Base-by-base conservation (phyloP, 2,329 filamentous ascomycete species). In the Colletotrichum graminicola region DNA sequence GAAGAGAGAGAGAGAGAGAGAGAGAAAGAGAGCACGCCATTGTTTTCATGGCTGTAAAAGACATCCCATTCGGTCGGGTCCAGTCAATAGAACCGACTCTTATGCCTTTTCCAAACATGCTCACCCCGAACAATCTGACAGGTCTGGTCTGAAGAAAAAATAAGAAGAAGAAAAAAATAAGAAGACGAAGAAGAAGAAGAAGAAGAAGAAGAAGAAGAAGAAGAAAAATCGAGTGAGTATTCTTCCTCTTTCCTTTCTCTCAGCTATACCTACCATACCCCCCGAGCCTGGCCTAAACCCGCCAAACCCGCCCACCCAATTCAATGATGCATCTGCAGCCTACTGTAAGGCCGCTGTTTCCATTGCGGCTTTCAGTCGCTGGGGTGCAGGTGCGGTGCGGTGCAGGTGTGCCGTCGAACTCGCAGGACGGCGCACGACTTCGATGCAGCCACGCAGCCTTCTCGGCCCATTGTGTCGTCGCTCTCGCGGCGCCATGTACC, bases 321-420 rank as follows among this genome's bases (percentile, higher is more conserved):
- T 47, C 63, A 71, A 64, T 52, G 68, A 68, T 71, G 68, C 62
- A 69, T 66, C 52, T 60, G 57, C 68, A 59, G 56, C 57, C 49
- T 18, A n/a, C 45, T 32, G 49, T 52, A 23, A 62, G 60, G 23
- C 45, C 45, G 60, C 43, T 62, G 47, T 18, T 34, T 23, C 51
- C 29, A 45, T 34, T 66, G 62, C 62, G 56, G 62, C 43, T 47
- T 47, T 54, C 59, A 39, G 41, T 63, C 16, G 39, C 45, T 47
- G 0, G 34, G 34, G 34, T 36, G 32, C 32, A 34, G 32, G 34
- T 10, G 10, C n/a, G 29, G 29, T 1, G 34, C 8, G 34, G 47
- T 51, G 34, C 36, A 57, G 34, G 23, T 61, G 62, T 29, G 29
- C 62, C 62, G 62, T 34, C 62, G 55, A 39, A 29, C 57, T 45